Base-by-base conservation (phyloP, 345 rosid genomes). In the Euclidium syriacum region DNA sequence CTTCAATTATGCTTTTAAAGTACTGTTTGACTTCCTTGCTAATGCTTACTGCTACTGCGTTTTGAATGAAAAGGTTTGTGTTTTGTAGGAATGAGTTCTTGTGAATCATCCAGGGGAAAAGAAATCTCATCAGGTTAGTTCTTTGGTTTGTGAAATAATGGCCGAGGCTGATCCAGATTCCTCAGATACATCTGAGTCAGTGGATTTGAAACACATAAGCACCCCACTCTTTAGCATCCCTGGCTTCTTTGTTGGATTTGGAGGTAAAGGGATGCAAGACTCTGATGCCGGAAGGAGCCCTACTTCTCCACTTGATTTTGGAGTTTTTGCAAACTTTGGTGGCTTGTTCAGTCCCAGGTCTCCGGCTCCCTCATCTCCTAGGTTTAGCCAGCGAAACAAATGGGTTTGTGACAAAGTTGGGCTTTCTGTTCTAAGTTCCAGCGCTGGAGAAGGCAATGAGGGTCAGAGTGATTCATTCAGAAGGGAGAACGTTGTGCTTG, bases 271-370 rank as follows among this genome's bases (percentile, higher is more conserved):
- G 27, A 65, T 76, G 4, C 49, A 63, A 20, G 82, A 78, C 48
- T 36, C 75, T 30, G 84, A 80, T 39, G 69, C 76, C 0, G 68
- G 62, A 15, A 61, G 73, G 68, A 82, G 87, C 59, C 91, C 91
- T 15, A 80, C 91, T 38, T 77, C 85, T 67, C 80, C 87, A 20
- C 80, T 85, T 32, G 91, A 85, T 67, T 75, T 82, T 59, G 73
- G 71, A 65, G 67, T 71, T 52, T 77, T 77, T 63, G 70, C 79
- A 19, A 79, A 62, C 54, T 79, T 80, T 47, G 74, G 82, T 62
- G 80, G 80, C 67, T 73, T 82, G 15, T 78, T 82, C 42, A 73
- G 77, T 42, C 70, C 60, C 40, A 82, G 48, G 67, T 72, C 82
- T 48, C 77, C 78, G 0, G 74, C 58, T 20, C 41, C 43, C 51